phyloP scores from a whole-genome alignment of 2,329 filamentous ascomycete species.

The Fusarium tupiense region DNA sequence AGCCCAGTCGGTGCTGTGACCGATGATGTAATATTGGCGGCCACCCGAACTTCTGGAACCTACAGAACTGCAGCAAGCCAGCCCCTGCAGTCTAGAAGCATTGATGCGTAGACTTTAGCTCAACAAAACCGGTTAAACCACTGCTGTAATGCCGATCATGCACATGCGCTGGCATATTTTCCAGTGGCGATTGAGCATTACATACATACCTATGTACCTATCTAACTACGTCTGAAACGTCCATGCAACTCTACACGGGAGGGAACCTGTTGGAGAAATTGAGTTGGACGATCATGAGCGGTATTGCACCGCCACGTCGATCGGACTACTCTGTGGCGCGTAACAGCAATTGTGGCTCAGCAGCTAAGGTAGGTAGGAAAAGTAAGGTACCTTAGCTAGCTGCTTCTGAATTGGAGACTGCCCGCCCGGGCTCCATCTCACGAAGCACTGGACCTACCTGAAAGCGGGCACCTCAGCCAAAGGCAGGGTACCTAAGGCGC shows the following conservation, averaged over 20 bases:
- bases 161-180: slow-evolving; percentile 22
- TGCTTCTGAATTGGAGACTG: slow-evolving; percentile 9
- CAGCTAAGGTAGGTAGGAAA: neutral
- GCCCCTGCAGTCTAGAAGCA: slow-evolving; percentile 1
- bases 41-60: slow-evolving; percentile 24
- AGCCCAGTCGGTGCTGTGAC: slow-evolving; percentile 20
- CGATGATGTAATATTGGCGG: slow-evolving; percentile 42
- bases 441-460: neutral
- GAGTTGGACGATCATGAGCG: neutral
- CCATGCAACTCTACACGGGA: slow-evolving; percentile 4
- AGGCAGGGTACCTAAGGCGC: slow-evolving; percentile 27
- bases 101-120: slow-evolving; percentile 6
- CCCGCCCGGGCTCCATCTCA: slow-evolving; percentile 12
- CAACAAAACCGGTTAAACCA: slow-evolving; percentile 20
- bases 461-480: slow-evolving; percentile 18
- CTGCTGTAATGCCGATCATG: slow-evolving; percentile 25
- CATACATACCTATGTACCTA: neutral
- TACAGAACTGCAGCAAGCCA: slow-evolving; percentile 12
- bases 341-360: slow-evolving; percentile 17
- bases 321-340: slow-evolving; percentile 17
- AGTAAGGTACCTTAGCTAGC: neutral
- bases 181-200: slow-evolving; percentile 15
- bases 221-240: slow-evolving; percentile 12
- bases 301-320: slow-evolving; percentile 34
- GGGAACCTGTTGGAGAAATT: slow-evolving; percentile 14